A percentile compares a stretch with the other conserved stretches of the same genome.
Conservation (phyloP, 305 asterid genomes). For the Lippia alba region DNA sequence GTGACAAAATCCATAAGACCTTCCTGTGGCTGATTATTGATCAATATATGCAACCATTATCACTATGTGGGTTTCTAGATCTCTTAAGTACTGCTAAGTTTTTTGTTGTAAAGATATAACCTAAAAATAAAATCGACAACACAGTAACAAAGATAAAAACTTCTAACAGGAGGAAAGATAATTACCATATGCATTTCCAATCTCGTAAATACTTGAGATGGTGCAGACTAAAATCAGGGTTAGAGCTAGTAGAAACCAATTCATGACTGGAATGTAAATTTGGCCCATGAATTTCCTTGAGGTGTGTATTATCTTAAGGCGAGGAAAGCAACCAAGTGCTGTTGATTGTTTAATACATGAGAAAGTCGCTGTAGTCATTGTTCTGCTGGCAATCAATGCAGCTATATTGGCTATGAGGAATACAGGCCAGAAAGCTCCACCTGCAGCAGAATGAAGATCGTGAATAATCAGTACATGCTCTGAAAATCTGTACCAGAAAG, state of each 20-base stretch:
- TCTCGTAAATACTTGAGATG: conserved; percentile 93
- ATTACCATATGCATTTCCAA: conserved; percentile 99
- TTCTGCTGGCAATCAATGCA: conserved; percentile 98
- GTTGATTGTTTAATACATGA: conserved; percentile 96
- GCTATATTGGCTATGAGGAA: conserved; percentile 91
- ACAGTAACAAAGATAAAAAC: conserved; percentile 24
- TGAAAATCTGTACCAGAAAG: conserved; percentile 11
- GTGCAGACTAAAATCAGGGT: conserved; percentile 90
- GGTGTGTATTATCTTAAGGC: conserved; percentile 95
- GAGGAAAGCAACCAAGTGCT: conserved; percentile 99
- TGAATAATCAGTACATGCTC: background rate
- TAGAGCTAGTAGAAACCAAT: conserved; percentile 90
- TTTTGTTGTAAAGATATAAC: background rate
- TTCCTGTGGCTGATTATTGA: conserved; percentile 22
- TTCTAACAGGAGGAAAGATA: conserved; percentile 32
- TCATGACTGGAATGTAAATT: conserved; percentile 96
- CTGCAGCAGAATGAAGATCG: conserved; percentile 53
- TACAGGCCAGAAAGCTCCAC: conserved; percentile 98
- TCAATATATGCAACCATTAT: background rate
- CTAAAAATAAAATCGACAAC: conserved; percentile 25
- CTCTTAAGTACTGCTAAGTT: conserved; percentile 8
- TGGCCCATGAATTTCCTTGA: conserved; percentile 99
- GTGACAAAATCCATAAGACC: conserved; percentile 26
- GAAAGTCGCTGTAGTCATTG: conserved; percentile 98
- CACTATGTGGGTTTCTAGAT: background rate